phyloP scores from a whole-genome alignment of 768 basidiomycete species.

The Cubamyces lactineus region DNA sequence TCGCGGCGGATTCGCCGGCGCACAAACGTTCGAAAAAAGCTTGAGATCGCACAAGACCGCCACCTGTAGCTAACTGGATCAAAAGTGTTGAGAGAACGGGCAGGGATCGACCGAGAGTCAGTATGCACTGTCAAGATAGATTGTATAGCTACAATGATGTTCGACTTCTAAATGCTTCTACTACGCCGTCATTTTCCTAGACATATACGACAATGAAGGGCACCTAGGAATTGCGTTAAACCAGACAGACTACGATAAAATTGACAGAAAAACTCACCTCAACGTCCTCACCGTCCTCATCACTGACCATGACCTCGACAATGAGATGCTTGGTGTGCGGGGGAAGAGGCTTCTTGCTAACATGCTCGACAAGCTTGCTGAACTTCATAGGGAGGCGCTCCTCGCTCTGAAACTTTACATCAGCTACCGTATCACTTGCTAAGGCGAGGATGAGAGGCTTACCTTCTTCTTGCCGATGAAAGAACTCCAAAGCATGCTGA shows the following conservation, averaged over 20 bases:
- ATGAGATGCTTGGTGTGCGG: slow-evolving; percentile 83
- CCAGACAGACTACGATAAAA: background rate
- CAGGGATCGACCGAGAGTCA: too few species aligned
- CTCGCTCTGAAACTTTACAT: slow-evolving; percentile 62
- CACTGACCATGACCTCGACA: slow-evolving; percentile 93
- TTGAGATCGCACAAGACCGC: too few species aligned
- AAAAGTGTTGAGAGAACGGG: too few species aligned
- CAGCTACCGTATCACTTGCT: background rate
- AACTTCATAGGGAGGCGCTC: slow-evolving; percentile 90
- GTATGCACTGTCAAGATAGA: background rate
- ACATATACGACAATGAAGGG: slow-evolving; percentile 81
- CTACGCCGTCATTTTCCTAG: slow-evolving; percentile 34
- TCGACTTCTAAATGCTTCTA: slow-evolving; percentile 21
- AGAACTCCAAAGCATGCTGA: slow-evolving; percentile 97
- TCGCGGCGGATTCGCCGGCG: too few species aligned
- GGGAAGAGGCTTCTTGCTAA: slow-evolving; percentile 92
- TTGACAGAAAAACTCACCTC: slow-evolving; percentile 57
- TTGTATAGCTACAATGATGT: slow-evolving; percentile 23
- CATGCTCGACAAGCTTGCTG: slow-evolving; percentile 86
- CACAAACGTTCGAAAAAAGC: too few species aligned
- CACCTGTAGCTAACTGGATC: too few species aligned
- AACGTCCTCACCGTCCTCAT: slow-evolving; percentile 93
- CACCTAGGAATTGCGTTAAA: slow-evolving; percentile 49
- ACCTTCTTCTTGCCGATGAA: slow-evolving; percentile 96
- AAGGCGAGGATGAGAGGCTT: slow-evolving; percentile 23